phyloP scores from a whole-genome alignment of 176 grass and related monocot species.

The Coix lacrymajobi region DNA sequence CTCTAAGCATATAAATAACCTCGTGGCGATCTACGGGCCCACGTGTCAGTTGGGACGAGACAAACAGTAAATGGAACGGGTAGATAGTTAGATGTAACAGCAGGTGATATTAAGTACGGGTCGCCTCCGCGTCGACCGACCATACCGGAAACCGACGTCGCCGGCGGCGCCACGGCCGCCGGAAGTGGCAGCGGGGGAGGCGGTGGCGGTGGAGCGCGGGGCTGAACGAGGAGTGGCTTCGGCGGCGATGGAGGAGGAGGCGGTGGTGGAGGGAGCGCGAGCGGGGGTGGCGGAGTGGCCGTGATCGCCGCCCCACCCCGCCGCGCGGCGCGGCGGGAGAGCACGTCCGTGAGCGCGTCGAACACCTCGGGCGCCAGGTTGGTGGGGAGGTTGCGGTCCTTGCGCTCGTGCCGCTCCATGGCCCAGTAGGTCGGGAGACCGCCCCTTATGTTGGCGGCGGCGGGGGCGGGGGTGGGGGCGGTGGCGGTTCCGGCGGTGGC shows the following conservation, averaged over 20 bases:
- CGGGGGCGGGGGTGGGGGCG: neutral
- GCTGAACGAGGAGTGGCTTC: slow-evolving; percentile 15
- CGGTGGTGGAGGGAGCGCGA: slow-evolving; percentile 24
- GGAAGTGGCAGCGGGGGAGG: slow-evolving; percentile 26
- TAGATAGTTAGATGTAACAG: slow-evolving; percentile 23
- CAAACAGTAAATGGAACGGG: slow-evolving; percentile 31
- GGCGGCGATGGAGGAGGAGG: slow-evolving; percentile 14
- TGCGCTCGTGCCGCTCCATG: slow-evolving; percentile 89
- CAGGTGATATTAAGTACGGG: slow-evolving; percentile 9
- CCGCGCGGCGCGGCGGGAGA: slow-evolving; percentile 61
- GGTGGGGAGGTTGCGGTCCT: slow-evolving; percentile 86
- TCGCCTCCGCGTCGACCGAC: slow-evolving; percentile 24
- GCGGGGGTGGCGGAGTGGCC: neutral
- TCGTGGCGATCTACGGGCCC: neutral
- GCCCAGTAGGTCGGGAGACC: slow-evolving; percentile 70
- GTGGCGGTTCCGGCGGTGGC: neutral
- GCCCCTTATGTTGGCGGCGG: no score
- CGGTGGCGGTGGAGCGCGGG: neutral
- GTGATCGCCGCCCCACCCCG: slow-evolving; percentile 42
- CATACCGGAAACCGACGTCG: slow-evolving; percentile 94
- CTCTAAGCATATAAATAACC: slow-evolving; percentile 2
- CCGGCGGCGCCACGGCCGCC: slow-evolving; percentile 23
- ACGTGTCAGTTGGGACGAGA: slow-evolving; percentile 5
- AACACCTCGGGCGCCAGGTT: slow-evolving; percentile 86
- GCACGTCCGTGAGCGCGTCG: slow-evolving; percentile 77